These are phyloP conservation scores for Lentinula edodes DNA, from an alignment of 768 basidiomycete genomes.

Conservation along the genomic window DNA sequence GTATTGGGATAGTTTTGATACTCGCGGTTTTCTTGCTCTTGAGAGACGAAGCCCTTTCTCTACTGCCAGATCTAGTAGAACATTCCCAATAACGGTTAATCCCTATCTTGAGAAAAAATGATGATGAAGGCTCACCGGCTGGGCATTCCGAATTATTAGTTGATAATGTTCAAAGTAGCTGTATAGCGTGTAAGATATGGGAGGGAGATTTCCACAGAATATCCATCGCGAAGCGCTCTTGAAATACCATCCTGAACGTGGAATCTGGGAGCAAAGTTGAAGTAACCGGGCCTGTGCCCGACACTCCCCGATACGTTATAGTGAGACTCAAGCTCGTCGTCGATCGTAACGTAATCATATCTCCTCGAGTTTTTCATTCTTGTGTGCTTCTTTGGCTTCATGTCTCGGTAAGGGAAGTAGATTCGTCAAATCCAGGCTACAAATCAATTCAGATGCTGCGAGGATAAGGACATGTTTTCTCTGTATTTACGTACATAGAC, in stretches of 20 bases:
- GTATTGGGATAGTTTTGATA: neutral
- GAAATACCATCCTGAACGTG: neutral
- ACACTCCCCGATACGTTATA: neutral
- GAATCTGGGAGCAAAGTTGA: neutral
- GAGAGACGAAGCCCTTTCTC: neutral
- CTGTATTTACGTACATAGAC: neutral
- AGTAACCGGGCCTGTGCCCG: neutral
- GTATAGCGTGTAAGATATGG: neutral
- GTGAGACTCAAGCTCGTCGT: neutral
- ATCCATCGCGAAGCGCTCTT: neutral
- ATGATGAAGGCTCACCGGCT: neutral
- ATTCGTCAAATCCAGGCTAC: neutral
- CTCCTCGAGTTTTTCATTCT: slow-evolving; percentile 2
- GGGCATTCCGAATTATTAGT: neutral
- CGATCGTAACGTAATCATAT: neutral
- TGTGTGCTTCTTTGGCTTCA: neutral
- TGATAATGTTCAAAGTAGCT: neutral
- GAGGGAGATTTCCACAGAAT: neutral
- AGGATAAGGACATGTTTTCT: neutral
- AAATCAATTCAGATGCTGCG: neutral
- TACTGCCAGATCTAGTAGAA: neutral
- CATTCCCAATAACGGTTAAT: neutral
- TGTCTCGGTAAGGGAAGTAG: neutral
- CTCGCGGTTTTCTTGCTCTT: neutral
- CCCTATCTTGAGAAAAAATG: neutral